Evolutionary conservation across 148 eudicot genomes (phyloP).

Genomic region (Rhododendron mucronatum): DNA sequence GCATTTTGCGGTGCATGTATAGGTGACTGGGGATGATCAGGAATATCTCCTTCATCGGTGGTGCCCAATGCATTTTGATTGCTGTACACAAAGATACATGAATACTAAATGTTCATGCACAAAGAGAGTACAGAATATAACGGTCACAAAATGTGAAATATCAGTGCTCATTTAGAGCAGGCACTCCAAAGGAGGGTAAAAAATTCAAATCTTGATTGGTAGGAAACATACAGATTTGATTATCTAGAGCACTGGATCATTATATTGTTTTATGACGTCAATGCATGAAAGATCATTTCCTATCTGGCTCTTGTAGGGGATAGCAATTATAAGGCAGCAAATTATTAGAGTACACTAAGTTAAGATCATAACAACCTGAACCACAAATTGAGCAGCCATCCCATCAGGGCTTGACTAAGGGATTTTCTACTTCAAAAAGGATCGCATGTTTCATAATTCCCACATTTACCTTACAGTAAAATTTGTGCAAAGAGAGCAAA

Average conservation of each 20-base stretch:
- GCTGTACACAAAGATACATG: constrained; percentile 27
- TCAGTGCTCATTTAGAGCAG: neutral
- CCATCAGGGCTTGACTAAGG: neutral
- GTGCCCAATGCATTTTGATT: constrained; percentile 36
- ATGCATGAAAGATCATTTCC: neutral
- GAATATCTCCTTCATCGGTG: constrained; percentile 45
- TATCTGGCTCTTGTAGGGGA: neutral
- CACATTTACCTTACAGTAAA: neutral
- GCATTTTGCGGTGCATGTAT: constrained; percentile 32
- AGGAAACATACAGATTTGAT: neutral
- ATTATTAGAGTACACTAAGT: neutral
- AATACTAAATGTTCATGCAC: neutral
- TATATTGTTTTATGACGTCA: neutral
- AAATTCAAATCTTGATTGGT: neutral
- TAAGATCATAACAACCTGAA: neutral
- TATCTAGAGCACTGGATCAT: neutral
- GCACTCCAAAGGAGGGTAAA: neutral
- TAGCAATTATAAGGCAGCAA: neutral
- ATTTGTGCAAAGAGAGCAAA: neutral
- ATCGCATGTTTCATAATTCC: neutral
- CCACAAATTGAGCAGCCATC: neutral
- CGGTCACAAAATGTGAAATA: neutral
- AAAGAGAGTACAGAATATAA: neutral
- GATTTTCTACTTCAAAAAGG: neutral
- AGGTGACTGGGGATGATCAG: constrained; percentile 41